Base-by-base conservation (phyloP, 2,329 filamentous ascomycete species). In the Exophiala phaeomuriformis region DNA sequence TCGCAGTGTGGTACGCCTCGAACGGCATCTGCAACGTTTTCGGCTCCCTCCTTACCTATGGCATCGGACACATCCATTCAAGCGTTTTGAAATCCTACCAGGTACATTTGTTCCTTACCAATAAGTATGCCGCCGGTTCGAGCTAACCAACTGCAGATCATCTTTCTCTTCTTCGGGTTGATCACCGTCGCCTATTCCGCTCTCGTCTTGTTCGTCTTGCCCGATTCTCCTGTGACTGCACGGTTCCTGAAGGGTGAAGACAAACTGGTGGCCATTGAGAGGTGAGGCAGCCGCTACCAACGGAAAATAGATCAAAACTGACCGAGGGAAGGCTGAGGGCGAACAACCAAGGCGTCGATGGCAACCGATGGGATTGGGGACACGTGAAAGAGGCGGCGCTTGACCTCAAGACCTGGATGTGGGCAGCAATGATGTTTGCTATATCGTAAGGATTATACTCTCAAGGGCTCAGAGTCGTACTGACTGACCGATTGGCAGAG, bases 321-420 rank as follows among this genome's bases (percentile, higher is more conserved):
- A 35, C 49, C 10, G 5, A 4, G 9, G n/a, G 28, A 27, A 53
- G 56, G 61, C 63, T 80, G 8, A 68, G 77, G 1, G 74, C 73
- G 60, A 79, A 80, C 43, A 77, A 79, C 47, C 67, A 70, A 57
- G 69, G 69, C 30, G 62, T 71, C 7, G 68, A 71, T 45, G 69
- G 59, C 27, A 62, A 70, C 30, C 66, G 73, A 7, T 77, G 74
- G 74, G 76, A 77, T 56, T 77, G 75, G 75, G 68, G 73, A 3
- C 75, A 78, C 57, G 72, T 81, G 3, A 67, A 69, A 44, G 82
- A 85, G 61, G 72, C 80, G 0, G 64, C 77, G 7, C 58, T 74
- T 0, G 81, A 84, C 55, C 58, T 72, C n/a, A 83, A 84, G 65
- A 81, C 79, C 0, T 84, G 78, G 77, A 67, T 78, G 30, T 81